phyloP scores from a whole-genome alignment of 1,284 basidiomycete genomes.

The Papiliotrema terrestris region DNA sequence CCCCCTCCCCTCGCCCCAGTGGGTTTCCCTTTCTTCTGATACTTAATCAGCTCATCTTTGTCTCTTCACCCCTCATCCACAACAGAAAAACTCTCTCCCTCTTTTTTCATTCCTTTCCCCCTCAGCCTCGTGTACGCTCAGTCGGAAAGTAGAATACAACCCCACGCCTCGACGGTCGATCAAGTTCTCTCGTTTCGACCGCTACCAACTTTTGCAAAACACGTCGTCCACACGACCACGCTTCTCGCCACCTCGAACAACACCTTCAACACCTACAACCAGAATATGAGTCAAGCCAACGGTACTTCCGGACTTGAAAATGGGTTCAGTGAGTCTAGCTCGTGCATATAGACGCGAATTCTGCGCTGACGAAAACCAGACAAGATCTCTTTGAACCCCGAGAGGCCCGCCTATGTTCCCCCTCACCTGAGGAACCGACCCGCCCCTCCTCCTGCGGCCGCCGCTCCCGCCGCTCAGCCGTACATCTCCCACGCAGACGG shows the following conservation, averaged over 20 bases:
- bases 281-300: conserved; percentile 6
- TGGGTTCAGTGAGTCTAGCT: conserved; percentile 64
- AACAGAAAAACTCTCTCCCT: not conserved
- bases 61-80: not conserved
- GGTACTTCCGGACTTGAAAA: conserved; percentile 64
- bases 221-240: conserved; percentile 2
- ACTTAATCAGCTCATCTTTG: too few species aligned
- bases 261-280: conserved; percentile 7
- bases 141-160: not conserved
- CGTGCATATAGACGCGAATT: not conserved
- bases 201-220: not conserved
- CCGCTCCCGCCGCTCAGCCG: conserved; percentile 17
- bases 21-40: too few species aligned
- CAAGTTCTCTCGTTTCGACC: too few species aligned
- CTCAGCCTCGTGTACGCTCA: not conserved
- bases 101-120: conserved; percentile 1
- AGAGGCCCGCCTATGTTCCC: conserved; percentile 83
- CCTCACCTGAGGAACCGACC: conserved; percentile 70
- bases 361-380: conserved; percentile 14
- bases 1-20: too few species aligned
- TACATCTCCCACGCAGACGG: conserved; percentile 19
- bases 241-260: conserved; percentile 8
- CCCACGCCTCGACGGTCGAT: not conserved
- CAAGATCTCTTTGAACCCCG: conserved; percentile 51
- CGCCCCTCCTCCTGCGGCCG: not conserved